Evolutionary conservation across 2,329 filamentous ascomycete species (phyloP).

Genomic region (Hirsutella minnesotensis): DNA sequence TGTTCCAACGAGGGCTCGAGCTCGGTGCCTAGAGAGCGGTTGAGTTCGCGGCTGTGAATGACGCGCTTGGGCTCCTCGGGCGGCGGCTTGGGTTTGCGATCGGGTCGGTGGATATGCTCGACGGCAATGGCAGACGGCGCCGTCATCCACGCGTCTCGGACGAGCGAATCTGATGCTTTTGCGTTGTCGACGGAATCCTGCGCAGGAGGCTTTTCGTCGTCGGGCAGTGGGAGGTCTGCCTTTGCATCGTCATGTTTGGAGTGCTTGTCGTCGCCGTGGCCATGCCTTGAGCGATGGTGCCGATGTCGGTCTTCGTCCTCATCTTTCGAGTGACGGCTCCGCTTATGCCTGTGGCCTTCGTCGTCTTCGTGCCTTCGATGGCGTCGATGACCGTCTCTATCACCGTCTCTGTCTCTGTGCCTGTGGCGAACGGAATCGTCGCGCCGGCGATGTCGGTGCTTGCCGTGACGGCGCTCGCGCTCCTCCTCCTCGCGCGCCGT

Average conservation of each 20-base stretch:
- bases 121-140: conserved; percentile 70
- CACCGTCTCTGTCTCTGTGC: conserved; percentile 13
- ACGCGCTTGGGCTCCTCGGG: conserved; percentile 53
- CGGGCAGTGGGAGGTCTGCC: conserved; percentile 36
- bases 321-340: conserved; percentile 39
- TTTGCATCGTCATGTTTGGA: conserved; percentile 34
- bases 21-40: conserved; percentile 48
- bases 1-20: conserved; percentile 22
- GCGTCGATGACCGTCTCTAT: conserved; percentile 18
- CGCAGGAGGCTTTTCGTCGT: conserved; percentile 31
- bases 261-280: conserved; percentile 14
- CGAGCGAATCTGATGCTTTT: conserved; percentile 24
- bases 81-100: conserved; percentile 36
- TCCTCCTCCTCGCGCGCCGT: conserved; percentile 36
- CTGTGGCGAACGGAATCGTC: conserved; percentile 21
- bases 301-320: conserved; percentile 38
- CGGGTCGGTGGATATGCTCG: conserved; percentile 62
- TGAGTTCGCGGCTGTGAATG: conserved; percentile 73
- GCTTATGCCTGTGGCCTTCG: conserved; percentile 49
- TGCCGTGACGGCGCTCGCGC: conserved; percentile 27
- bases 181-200: conserved; percentile 12
- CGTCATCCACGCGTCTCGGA: conserved; percentile 91
- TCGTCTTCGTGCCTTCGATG: conserved; percentile 25
- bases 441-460: conserved; percentile 28
- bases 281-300: conserved; percentile 29